These are phyloP conservation scores for Ophiosphaerella korrae DNA, from an alignment of 2,329 filamentous ascomycete genomes.

Conservation along the genomic window DNA sequence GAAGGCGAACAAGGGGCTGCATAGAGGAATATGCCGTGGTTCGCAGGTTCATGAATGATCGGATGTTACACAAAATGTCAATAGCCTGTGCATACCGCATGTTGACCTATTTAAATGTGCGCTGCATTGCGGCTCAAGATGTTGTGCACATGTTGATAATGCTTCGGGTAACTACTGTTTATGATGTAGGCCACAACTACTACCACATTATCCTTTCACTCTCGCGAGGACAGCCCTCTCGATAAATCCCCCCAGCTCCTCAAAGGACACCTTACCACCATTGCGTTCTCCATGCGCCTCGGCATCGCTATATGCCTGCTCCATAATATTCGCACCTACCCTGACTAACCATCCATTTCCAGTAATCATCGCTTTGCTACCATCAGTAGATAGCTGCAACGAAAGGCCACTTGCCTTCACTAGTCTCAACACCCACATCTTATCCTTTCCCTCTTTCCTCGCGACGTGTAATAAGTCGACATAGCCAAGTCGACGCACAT, in stretches of 20 bases:
- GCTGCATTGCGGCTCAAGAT: no score
- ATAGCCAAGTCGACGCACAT: slow-evolving; percentile 24
- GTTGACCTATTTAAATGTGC: no score
- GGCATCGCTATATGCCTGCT: slow-evolving; percentile 45
- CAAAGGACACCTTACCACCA: slow-evolving; percentile 43
- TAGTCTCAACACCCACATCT: slow-evolving; percentile 51
- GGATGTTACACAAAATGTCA: no score
- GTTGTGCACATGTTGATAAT: no score
- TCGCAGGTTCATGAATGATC: no score
- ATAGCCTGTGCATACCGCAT: not conserved
- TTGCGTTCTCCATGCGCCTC: slow-evolving; percentile 30
- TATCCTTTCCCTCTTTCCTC: slow-evolving; percentile 48
- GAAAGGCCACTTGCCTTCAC: slow-evolving; percentile 50
- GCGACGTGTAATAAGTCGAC: slow-evolving; percentile 50
- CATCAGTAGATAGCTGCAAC: slow-evolving; percentile 30
- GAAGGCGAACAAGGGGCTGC: not conserved
- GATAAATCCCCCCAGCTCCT: slow-evolving; percentile 46
- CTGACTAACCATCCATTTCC: slow-evolving; percentile 51
- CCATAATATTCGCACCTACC: slow-evolving; percentile 48
- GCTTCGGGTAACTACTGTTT: no score
- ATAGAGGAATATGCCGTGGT: no score
- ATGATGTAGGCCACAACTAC: not conserved
- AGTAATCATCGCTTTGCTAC: slow-evolving; percentile 48
- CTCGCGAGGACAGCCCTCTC: slow-evolving; percentile 41
- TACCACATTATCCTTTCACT: slow-evolving; percentile 10